Evolutionary conservation across 257 asterid species (phyloP), one percentile per base, ranked within the genome.

Genomic region (Lavandula angustifolia): DNA sequence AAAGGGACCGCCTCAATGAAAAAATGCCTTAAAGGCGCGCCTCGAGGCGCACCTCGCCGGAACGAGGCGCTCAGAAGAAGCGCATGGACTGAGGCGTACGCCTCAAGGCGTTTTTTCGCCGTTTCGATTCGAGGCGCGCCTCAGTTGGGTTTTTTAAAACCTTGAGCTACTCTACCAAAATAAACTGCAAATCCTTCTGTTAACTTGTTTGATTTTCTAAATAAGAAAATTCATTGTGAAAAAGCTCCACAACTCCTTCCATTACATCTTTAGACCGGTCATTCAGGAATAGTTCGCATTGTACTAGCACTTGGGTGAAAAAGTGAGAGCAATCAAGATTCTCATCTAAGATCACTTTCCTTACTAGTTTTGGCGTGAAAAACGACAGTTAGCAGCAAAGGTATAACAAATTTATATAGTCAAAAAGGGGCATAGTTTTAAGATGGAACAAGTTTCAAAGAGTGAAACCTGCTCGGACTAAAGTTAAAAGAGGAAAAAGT

Each of bases 271-370:
- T 16, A 17, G 68, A 22, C 49, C 37, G 1, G 41, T 18, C 41
- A 18, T 41, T 50, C 18, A 9, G 50, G 44, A 14, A 49, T 22
- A 37, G 11, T 18, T 22, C 17, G 59, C 10, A 52, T 49, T 49
- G 9, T 6, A 10, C 22, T 18, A 34, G 52, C 7, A 63, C 49
- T 58, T 52, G 32, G 27, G 52, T 9, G 41, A 5, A 17, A 12
- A 38, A n/a, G 42, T 38, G 13, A 8, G 37, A 49, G 51, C 49
- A 51, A 38, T 40, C 52, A 64, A 51, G 40, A 64, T 12, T 37
- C 38, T 11, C 42, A 3, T 40, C 38, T 40, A n/a, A 22, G 22
- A 52, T 54, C 32, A 32, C 3, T 22, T 48, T 12, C 29, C 13
- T 40, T 9, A 33, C 10, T 47, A 40, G 12, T 40, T 8, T 34